Base-by-base conservation (phyloP, 768 basidiomycete species). In the Baorangia bicolor region DNA sequence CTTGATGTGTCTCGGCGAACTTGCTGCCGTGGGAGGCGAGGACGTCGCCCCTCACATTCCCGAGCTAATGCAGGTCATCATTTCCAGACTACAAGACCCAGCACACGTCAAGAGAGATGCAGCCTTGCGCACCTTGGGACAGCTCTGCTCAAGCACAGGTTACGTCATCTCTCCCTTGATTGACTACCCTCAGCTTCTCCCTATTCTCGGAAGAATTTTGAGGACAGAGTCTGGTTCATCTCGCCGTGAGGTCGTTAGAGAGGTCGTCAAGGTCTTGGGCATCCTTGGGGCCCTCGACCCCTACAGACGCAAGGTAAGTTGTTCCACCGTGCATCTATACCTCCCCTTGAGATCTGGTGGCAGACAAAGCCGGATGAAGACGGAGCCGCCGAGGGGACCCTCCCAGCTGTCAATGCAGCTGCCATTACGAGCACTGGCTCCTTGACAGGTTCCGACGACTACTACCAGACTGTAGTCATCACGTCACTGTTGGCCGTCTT, bases 261-360 rank as follows among this genome's bases (percentile, higher is more conserved):
- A 98, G 68, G 88, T 96, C 16, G 88, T 98, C 51, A 91, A 95
- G 68, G 95, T 97, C 4, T 81, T 99, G 56, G 97, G 97, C 58
- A 93, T 98, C 48, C 80, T 99, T 18, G 97, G 97, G 45, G 97
- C 97, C 7, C 74, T 98, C 30, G 97, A 99, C 70, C 97, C 97
- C 0, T 99, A 97, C 71, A 81, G 88, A 65, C 86, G 95, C 61
- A 94, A 96, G 84, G 94, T 93, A 66, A 42, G 76, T 62, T 18
- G 34, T 14, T 14, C 23, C 30, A 10, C 28, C n/a, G 30, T 28
- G 49, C 33, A 25, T 37, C 13, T 37, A 31, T 42, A 13, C 21
- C 37, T 18, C 28, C 41, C 39, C 37, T 46, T 61, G 47, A 65
- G 55, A 58, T 30, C 43, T 46, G 25, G 47, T 49, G 39, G 5